Conservation (phyloP, 129 eudicot species). For the Flaveria ramosissima region DNA sequence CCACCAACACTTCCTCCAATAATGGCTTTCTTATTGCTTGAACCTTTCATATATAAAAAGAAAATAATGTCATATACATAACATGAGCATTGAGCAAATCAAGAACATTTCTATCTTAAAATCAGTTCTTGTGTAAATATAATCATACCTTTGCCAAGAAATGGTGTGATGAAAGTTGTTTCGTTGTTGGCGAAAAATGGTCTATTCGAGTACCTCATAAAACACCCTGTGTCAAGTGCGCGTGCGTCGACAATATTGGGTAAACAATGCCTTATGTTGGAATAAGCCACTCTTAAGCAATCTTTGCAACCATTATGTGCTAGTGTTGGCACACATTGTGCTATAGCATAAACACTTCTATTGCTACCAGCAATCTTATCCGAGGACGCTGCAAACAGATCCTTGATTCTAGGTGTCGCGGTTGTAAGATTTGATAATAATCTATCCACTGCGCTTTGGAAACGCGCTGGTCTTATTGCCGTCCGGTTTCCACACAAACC, state of each 20-base stretch:
- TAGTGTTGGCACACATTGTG: conserved; percentile 54
- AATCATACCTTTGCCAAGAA: conserved; percentile 31
- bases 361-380: conserved; percentile 38
- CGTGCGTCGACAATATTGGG: conserved; percentile 57
- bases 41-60: conserved; percentile 31
- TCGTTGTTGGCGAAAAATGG: conserved; percentile 54
- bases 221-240: conserved; percentile 67
- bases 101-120: no score
- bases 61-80: no score
- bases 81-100: no score
- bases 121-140: no score
- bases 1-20: conserved; percentile 64
- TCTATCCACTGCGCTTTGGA: conserved; percentile 36
- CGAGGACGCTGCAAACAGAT: conserved; percentile 50
- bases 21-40: conserved; percentile 53
- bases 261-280: conserved; percentile 48
- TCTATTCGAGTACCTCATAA: conserved; percentile 55
- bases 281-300: conserved; percentile 57
- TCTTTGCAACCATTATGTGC: conserved; percentile 43
- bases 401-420: conserved; percentile 61
- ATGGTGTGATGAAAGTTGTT: conserved; percentile 44
- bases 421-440: conserved; percentile 46
- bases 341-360: conserved; percentile 51
- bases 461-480: conserved; percentile 42
- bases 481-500: conserved; percentile 64